Conservation (phyloP, 768 basidiomycete genomes). For the Tulasnella sp. region DNA sequence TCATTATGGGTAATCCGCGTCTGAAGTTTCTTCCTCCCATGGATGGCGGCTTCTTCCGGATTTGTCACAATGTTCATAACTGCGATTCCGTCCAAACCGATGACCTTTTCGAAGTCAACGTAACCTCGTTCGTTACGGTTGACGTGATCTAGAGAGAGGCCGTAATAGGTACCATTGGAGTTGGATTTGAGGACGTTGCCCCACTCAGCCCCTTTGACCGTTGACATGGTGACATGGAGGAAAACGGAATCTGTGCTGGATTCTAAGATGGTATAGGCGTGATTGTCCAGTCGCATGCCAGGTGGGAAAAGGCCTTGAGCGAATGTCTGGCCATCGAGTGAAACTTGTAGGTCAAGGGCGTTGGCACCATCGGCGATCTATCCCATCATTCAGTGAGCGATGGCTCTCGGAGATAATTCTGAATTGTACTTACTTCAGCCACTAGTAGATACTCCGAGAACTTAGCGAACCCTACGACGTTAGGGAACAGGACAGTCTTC, state of each 20-base stretch:
- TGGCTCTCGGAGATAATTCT: not conserved
- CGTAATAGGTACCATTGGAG: constrained; percentile 97
- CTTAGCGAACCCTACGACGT: constrained; percentile 91
- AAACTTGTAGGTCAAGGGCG: constrained; percentile 82
- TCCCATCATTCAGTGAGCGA: not conserved
- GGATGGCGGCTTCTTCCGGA: constrained; percentile 64
- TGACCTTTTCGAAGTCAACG: constrained; percentile 98
- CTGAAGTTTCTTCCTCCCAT: constrained; percentile 70
- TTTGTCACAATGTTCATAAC: constrained; percentile 88
- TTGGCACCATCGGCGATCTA: constrained; percentile 30
- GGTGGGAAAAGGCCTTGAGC: constrained; percentile 87
- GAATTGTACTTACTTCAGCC: constrained; percentile 65
- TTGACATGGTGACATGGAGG: constrained; percentile 91
- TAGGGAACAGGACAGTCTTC: constrained; percentile 74
- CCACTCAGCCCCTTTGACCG: constrained; percentile 68
- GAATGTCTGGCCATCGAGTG: constrained; percentile 82
- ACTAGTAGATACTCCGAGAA: constrained; percentile 96
- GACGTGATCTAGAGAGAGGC: constrained; percentile 76
- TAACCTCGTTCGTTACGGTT: constrained; percentile 85
- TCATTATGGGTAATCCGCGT: constrained; percentile 95
- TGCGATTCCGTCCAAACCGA: constrained; percentile 92
- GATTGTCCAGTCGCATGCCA: constrained; percentile 81
- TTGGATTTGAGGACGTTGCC: constrained; percentile 94
- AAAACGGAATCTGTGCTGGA: constrained; percentile 91
- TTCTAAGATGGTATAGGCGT: constrained; percentile 92